A percentile compares a stretch with the other conserved stretches of the same genome.
Conservation (phyloP, 2,329 filamentous ascomycete genomes). For the Colletotrichum sp. region DNA sequence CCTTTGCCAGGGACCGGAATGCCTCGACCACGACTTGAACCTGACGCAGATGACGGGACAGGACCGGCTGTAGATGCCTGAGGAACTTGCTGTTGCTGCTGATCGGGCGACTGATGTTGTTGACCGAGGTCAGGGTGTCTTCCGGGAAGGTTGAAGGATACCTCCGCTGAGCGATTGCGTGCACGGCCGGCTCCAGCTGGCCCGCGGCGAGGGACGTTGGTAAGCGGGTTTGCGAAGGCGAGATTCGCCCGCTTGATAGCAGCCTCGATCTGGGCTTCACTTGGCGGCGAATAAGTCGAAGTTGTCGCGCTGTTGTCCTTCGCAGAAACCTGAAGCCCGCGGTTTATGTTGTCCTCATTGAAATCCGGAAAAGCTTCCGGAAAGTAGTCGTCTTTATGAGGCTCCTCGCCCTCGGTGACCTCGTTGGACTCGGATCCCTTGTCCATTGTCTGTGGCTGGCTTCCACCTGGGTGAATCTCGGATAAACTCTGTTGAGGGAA, state of each 20-base stretch:
- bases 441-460: neutral
- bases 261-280: conserved; percentile 8
- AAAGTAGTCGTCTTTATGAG: neutral
- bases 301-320: neutral
- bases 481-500: neutral
- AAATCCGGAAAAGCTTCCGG: conserved; percentile 15
- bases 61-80: neutral
- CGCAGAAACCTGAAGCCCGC: neutral
- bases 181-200: conserved; percentile 3
- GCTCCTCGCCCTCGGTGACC: conserved; percentile 3
- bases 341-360: neutral
- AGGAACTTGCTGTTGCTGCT: neutral
- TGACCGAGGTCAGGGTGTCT: neutral
- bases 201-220: conserved; percentile 15
- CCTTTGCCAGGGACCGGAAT: conserved; percentile 7
- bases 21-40: neutral
- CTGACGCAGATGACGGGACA: neutral
- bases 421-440: conserved; percentile 7
- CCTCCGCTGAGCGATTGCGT: conserved; percentile 7
- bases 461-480: conserved; percentile 13
- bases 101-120: neutral
- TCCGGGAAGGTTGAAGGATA: conserved; percentile 10
- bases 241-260: conserved; percentile 11
- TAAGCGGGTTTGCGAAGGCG: neutral
- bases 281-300: conserved; percentile 1